phyloP scores from a whole-genome alignment of 2,329 filamentous ascomycete genomes.

The Geosmithia putterillii region DNA sequence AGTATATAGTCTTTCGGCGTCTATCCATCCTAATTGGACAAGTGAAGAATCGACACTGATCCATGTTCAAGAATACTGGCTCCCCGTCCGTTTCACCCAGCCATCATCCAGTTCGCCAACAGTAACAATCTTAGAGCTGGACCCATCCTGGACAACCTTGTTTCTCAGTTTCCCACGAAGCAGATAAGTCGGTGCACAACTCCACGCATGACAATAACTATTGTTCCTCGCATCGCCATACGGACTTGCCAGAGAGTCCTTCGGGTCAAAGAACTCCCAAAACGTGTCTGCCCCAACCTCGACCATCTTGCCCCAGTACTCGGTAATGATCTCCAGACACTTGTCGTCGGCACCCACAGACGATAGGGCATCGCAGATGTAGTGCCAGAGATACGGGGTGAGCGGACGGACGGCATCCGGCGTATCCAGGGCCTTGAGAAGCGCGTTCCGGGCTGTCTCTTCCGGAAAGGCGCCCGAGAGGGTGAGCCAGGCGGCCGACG shows the following conservation, averaged over 20 bases:
- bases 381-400: slow-evolving; percentile 16
- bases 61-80: background rate
- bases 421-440: slow-evolving; percentile 11
- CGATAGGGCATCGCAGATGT: slow-evolving; percentile 15
- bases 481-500: slow-evolving; percentile 17
- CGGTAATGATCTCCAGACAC: slow-evolving; percentile 13
- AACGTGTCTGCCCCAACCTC: slow-evolving; percentile 18
- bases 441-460: slow-evolving; percentile 7
- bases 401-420: slow-evolving; percentile 13
- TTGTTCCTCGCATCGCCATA: slow-evolving; percentile 18
- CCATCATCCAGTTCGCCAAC: background rate
- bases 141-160: background rate
- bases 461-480: slow-evolving; percentile 11
- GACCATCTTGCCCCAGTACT: slow-evolving; percentile 20
- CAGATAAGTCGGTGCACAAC: slow-evolving; percentile 16
- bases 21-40: background rate
- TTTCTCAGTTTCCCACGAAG: slow-evolving; percentile 7
- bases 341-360: slow-evolving; percentile 11
- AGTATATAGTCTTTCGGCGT: too few species aligned
- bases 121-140: background rate
- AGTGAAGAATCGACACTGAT: too few species aligned
- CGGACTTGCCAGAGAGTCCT: slow-evolving; percentile 13
- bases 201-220: slow-evolving; percentile 20
- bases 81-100: background rate
- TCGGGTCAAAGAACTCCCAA: slow-evolving; percentile 17